Conservation (phyloP, 441 rosid genomes). For the Gossypium aridum region DNA sequence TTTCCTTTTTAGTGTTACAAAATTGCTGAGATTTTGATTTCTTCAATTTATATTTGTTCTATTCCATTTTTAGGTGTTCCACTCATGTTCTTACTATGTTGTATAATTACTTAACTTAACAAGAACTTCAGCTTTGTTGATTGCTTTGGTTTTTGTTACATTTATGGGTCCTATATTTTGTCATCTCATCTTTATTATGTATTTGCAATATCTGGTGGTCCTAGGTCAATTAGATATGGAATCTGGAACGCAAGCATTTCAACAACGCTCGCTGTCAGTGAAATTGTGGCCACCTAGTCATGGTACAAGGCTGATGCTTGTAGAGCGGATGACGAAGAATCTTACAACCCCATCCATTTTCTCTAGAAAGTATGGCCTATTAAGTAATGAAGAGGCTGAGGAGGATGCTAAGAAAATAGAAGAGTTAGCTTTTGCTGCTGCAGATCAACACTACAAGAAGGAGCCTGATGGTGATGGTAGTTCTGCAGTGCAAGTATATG, state of each 20-base stretch:
- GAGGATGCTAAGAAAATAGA: conserved; percentile 50
- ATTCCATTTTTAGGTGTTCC: background rate
- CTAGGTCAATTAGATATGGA: conserved; percentile 50
- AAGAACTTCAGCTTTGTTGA: background rate
- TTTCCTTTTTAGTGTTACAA: background rate
- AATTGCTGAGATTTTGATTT: background rate
- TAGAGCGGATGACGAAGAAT: conserved; percentile 57
- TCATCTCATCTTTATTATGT: background rate
- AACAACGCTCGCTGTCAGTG: conserved; percentile 31
- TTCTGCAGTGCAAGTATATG: conserved; percentile 62
- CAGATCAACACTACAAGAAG: conserved; percentile 44
- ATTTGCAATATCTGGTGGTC: background rate
- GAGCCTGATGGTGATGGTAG: conserved; percentile 67
- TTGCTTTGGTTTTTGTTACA: background rate
- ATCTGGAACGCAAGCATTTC: conserved; percentile 24
- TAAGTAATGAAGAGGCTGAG: conserved; percentile 46
- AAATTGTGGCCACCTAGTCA: conserved; percentile 72
- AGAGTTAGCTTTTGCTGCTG: conserved; percentile 41
- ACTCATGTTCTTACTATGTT: background rate
- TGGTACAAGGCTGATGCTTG: conserved; percentile 56
- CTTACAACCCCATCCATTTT: conserved; percentile 49
- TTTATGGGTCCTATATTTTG: background rate
- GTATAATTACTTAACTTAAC: background rate
- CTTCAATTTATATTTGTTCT: background rate
- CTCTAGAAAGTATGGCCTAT: conserved; percentile 50